These are phyloP conservation scores for Cocos nucifera DNA, from an alignment of 176 grass and related monocot species.

Conservation along the genomic window DNA sequence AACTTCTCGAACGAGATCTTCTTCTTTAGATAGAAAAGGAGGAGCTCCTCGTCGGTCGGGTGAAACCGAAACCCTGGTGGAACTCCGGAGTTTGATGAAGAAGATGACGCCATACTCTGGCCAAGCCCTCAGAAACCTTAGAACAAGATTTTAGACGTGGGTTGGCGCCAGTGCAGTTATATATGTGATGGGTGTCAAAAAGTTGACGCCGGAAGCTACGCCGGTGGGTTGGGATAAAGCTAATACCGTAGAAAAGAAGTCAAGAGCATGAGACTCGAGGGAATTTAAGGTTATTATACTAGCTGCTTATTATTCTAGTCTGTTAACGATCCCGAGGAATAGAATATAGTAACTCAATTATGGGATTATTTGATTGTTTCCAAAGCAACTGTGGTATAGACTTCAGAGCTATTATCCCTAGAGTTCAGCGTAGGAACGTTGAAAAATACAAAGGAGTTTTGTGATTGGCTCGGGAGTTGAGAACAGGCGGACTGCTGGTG, in stretches of 20 bases:
- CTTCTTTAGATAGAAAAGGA: conserved; percentile 96
- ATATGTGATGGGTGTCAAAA: conserved; percentile 17
- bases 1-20: conserved; percentile 91
- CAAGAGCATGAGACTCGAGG: conserved; percentile 36
- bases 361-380: conserved; percentile 25
- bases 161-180: not conserved
- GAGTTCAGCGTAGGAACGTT: conserved; percentile 33
- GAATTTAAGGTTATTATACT: conserved; percentile 8
- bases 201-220: conserved; percentile 95
- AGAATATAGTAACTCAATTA: conserved; percentile 20
- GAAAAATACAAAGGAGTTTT: conserved; percentile 23
- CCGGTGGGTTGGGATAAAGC: conserved; percentile 59
- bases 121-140: not conserved
- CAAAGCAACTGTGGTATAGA: conserved; percentile 47
- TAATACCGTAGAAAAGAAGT: conserved; percentile 68
- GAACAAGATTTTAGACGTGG: conserved; percentile 1
- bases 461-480: conserved; percentile 24
- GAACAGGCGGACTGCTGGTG: too few relatives aligned
- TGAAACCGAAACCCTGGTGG: conserved; percentile 97
- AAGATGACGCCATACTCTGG: conserved; percentile 32
- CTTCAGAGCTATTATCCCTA: conserved; percentile 19
- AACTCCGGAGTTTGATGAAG: conserved; percentile 64
- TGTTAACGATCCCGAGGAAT: conserved; percentile 87
- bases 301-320: conserved; percentile 42
- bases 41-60: conserved; percentile 91